Percentiles rank a stretch among this genome's conserved stretches.
These are phyloP conservation scores for Carallia brachiata DNA, from an alignment of 345 rosid genomes.

Conservation along the genomic window DNA sequence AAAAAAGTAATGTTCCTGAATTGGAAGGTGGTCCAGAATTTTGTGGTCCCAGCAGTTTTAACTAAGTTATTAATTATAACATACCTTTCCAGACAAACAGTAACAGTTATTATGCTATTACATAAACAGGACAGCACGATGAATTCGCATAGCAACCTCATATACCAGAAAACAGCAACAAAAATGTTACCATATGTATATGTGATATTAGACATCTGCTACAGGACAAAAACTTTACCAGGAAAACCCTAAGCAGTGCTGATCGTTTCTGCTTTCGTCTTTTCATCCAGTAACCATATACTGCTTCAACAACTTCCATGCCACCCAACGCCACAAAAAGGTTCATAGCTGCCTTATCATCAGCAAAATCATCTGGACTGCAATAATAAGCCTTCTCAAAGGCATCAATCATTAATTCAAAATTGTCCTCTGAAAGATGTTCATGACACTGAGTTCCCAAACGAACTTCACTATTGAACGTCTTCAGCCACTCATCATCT, in stretches of 20 bases:
- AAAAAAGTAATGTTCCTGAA: too few relatives aligned
- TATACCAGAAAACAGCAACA: neutral
- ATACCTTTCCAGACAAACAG: too few relatives aligned
- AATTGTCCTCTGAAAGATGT: conserved; percentile 56
- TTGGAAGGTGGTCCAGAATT: too few relatives aligned
- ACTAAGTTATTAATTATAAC: too few relatives aligned
- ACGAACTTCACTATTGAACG: conserved; percentile 40
- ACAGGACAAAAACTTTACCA: conserved; percentile 46
- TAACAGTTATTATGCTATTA: too few relatives aligned
- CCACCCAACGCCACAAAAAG: conserved; percentile 46
- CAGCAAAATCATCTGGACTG: conserved; percentile 47
- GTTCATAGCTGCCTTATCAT: conserved; percentile 50
- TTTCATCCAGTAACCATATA: conserved; percentile 64
- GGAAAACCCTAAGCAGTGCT: conserved; percentile 70
- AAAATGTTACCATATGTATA: neutral
- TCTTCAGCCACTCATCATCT: conserved; percentile 86
- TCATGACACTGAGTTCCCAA: conserved; percentile 29
- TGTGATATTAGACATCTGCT: neutral
- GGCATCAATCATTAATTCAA: conserved; percentile 86
- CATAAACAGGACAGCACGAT: neutral
- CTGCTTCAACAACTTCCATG: conserved; percentile 68
- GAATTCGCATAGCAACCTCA: neutral
- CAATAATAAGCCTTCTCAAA: conserved; percentile 72
- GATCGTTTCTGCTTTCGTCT: conserved; percentile 69
- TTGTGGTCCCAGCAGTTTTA: too few relatives aligned